Evolutionary conservation across 2,329 filamentous ascomycete genomes (phyloP).

Genomic region (Paracoccidioides lutzii): DNA sequence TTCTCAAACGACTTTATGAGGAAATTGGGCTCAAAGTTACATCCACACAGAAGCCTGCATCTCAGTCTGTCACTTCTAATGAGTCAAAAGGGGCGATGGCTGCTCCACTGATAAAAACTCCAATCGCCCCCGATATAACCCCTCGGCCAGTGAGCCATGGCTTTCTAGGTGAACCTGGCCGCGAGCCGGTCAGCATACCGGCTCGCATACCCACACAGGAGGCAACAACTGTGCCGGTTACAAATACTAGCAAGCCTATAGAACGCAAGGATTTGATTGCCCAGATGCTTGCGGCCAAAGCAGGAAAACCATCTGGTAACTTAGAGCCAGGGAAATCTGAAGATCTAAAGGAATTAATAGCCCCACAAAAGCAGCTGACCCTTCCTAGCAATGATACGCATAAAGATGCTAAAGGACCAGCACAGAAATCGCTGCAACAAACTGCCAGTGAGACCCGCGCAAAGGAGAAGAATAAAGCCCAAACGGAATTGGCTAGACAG

Average conservation of each 20-base stretch:
- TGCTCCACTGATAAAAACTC: conserved; percentile 62
- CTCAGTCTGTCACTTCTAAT: conserved; percentile 9
- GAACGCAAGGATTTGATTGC: conserved; percentile 67
- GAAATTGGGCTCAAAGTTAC: conserved; percentile 48
- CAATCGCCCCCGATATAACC: not conserved
- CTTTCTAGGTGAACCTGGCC: conserved; percentile 7
- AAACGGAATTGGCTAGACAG: conserved; percentile 64
- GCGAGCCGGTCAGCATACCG: conserved; percentile 8
- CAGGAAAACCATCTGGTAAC: conserved; percentile 35
- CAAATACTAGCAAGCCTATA: conserved; percentile 34
- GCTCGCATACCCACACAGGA: not conserved
- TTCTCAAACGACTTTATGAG: conserved; percentile 53
- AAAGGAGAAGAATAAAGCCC: conserved; percentile 43
- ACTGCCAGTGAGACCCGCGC: conserved; percentile 14
- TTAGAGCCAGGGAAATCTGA: conserved; percentile 1
- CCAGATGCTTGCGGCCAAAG: conserved; percentile 60
- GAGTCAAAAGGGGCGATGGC: conserved; percentile 55
- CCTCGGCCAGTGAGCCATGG: not conserved
- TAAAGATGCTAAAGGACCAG: conserved; percentile 16
- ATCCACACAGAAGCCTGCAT: not conserved
- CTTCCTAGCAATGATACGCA: conserved; percentile 7
- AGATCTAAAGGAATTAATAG: not conserved
- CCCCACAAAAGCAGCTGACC: not conserved
- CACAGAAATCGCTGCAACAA: not conserved
- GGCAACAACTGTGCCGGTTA: not conserved